These are phyloP conservation scores for Hymenoscyphus infarciens DNA, from an alignment of 2,329 filamentous ascomycete genomes.

Conservation along the genomic window DNA sequence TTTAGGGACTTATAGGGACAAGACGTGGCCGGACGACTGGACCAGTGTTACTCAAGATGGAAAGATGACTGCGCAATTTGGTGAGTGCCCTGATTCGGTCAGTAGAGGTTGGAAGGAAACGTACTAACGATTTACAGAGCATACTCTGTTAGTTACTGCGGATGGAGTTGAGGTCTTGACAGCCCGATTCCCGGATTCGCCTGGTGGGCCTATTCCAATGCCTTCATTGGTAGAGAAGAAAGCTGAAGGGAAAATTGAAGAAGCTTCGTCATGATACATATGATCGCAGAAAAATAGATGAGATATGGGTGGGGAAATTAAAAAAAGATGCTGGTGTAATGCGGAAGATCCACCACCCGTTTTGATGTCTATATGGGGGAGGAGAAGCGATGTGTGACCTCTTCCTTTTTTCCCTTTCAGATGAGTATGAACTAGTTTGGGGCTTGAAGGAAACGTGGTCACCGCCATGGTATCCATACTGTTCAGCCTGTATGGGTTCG, in stretches of 20 bases:
- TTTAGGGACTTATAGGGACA: constrained; percentile 82
- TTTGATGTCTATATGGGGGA: no score
- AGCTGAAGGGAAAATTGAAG: not conserved
- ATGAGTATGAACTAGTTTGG: no score
- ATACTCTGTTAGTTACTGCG: constrained; percentile 79
- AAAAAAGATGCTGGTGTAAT: not conserved
- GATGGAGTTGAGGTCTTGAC: constrained; percentile 79
- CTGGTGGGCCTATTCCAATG: constrained; percentile 67
- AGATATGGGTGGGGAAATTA: not conserved
- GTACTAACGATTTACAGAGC: constrained; percentile 50
- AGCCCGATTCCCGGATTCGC: constrained; percentile 59
- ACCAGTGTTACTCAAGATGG: constrained; percentile 92
- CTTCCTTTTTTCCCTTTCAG: no score
- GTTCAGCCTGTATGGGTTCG: no score
- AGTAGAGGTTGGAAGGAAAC: not conserved
- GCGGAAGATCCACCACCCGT: not conserved
- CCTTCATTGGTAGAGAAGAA: constrained; percentile 34
- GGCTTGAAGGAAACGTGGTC: no score
- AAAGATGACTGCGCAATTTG: constrained; percentile 86
- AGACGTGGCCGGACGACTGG: constrained; percentile 99
- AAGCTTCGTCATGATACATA: not conserved
- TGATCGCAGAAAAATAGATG: not conserved
- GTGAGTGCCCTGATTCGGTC: constrained; percentile 45
- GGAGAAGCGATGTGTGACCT: no score
- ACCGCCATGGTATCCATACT: no score